Percentiles rank a stretch among this genome's conserved stretches.
Conservation (phyloP, 2,329 filamentous ascomycete genomes). For the Stagonosporopsis chrysanthemi region DNA sequence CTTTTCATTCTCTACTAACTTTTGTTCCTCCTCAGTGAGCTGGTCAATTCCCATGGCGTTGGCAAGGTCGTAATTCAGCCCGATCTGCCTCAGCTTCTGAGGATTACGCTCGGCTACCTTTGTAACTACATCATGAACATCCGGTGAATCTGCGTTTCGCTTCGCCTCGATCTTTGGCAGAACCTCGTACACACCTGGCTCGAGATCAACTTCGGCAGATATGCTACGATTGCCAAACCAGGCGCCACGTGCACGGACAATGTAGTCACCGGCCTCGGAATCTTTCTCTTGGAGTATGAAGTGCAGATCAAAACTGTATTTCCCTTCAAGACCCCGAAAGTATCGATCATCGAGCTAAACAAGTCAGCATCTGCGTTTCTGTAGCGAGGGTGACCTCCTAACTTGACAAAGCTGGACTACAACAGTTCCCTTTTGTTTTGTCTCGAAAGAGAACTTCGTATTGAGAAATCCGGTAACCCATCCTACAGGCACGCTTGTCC, state of each 20-base stretch:
- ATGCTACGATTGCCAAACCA: conserved; percentile 72
- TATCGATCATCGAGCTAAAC: conserved; percentile 65
- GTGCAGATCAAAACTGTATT: conserved; percentile 64
- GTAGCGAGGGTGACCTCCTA: conserved; percentile 43
- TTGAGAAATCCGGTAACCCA: conserved; percentile 68
- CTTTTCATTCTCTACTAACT: conserved; percentile 49
- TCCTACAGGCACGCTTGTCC: conserved; percentile 65
- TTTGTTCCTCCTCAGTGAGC: conserved; percentile 57
- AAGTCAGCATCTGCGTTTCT: conserved; percentile 42
- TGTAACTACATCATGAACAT: conserved; percentile 70
- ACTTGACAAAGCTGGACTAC: conserved; percentile 66
- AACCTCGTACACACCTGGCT: conserved; percentile 76
- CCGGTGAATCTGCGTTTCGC: conserved; percentile 55
- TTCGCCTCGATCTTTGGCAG: conserved; percentile 75
- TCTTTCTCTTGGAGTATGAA: conserved; percentile 65
- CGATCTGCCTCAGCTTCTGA: conserved; percentile 68
- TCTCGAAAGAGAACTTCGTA: conserved; percentile 65
- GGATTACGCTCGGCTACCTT: conserved; percentile 47
- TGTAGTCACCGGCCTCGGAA: conserved; percentile 57
- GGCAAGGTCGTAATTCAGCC: conserved; percentile 73
- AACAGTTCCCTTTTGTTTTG: conserved; percentile 59
- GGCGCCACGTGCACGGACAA: conserved; percentile 60
- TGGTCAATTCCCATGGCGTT: conserved; percentile 67
- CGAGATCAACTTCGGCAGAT: conserved; percentile 76
- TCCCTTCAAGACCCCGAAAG: conserved; percentile 63